These are phyloP conservation scores for Kodamaea alishanica DNA, from an alignment of 1,139 yeast genomes.

Conservation along the genomic window DNA sequence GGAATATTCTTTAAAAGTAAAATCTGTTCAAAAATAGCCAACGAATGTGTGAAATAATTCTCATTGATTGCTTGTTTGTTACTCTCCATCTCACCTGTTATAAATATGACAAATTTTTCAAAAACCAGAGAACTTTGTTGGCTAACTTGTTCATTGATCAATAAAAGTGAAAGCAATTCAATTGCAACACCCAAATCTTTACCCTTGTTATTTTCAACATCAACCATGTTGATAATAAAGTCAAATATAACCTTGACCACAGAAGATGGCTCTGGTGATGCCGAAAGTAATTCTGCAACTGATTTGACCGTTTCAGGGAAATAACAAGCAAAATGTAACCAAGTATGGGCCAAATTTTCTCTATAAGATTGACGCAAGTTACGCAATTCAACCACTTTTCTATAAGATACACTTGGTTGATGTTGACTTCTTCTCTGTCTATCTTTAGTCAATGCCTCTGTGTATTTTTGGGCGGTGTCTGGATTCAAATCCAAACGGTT, in stretches of 20 bases:
- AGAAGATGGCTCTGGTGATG: conserved; percentile 8
- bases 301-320: conserved; percentile 50
- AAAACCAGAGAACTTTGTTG: conserved; percentile 10
- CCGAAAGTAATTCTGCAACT: conserved; percentile 45
- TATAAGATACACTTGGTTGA: background rate
- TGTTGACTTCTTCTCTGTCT: background rate
- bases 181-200: conserved; percentile 9
- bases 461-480: conserved; percentile 10
- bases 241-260: conserved; percentile 13
- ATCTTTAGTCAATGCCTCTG: conserved; percentile 15
- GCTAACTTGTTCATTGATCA: conserved; percentile 9
- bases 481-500: background rate
- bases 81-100: conserved; percentile 32
- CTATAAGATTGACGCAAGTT: conserved; percentile 28
- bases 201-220: conserved; percentile 8
- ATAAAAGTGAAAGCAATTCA: conserved; percentile 8
- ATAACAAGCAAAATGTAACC: conserved; percentile 46
- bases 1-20: conserved; percentile 47
- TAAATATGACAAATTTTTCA: conserved; percentile 34
- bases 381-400: conserved; percentile 15
- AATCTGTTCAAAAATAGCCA: conserved; percentile 48
- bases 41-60: conserved; percentile 50
- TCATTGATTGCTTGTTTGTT: conserved; percentile 32
- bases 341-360: conserved; percentile 9
- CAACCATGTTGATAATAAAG: conserved; percentile 12